Base-by-base conservation (phyloP, 139 green algal species). In the Volvox africanus region DNA sequence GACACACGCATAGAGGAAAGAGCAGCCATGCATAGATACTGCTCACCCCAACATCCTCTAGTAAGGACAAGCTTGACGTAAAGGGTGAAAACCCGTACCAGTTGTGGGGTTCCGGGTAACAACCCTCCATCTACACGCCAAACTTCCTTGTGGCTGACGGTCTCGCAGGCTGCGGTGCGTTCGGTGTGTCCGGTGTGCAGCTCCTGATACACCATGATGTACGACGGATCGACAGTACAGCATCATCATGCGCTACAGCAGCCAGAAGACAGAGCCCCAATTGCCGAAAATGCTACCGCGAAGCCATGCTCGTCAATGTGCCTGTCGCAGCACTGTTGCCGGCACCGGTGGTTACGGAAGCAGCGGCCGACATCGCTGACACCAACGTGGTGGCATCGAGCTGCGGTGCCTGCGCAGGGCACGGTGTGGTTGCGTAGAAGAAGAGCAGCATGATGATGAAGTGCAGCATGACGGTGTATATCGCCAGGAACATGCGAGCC, bases 381-480 rank as follows among this genome's bases (percentile, higher is more conserved):
- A 24, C 33, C 75, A 81, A 35, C 30, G 75, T 65, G n/a, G 36
- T 65, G 17, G 65, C 61, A 26, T 26, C 85, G 0, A 21, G 17
- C 5, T 21, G 1, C 33, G 44, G 36, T 12, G 33, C 68, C 50
- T 24, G 9, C 26, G n/a, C 32, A 3, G 86, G 87, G 62, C 87
- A 91, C 33, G 87, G 87, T 76, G 87, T 89, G 61, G 92, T 89
- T 75, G 90, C 87, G 76, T 94, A 94, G 91, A 93, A 95, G 35
- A 95, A 80, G 19, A 94, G 88, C 28, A 93, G 67, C 86, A 95
- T 87, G 75, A 96, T 89, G 90, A 95, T 93, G 22, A 94, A 55
- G 68, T 96, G 94, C 32, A 96, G 88, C 86, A 96, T 89, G 37
- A 93, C 13, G 33, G 92, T 90, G 89, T 96, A 96, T 2, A 89